Base-by-base conservation (phyloP, 208 protist species). In the Trichomonas vaginalis region DNA sequence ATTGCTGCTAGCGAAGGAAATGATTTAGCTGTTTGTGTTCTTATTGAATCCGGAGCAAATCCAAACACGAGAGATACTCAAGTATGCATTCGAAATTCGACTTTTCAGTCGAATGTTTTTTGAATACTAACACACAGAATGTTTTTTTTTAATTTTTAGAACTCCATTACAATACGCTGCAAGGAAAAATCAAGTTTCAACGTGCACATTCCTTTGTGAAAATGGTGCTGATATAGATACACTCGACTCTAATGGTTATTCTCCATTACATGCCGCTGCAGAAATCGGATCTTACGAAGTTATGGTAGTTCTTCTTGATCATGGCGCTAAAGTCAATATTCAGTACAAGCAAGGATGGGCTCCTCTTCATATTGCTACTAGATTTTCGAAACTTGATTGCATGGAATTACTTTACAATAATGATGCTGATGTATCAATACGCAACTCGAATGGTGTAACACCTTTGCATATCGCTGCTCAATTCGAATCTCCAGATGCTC, bases 291-390 rank as follows among this genome's bases (percentile, higher is more conserved):
- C 79, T 27, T 39, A 86, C 14, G 82, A 90, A 90, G 23, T 90
- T n/a, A 37, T 90, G 3, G 6, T 45, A 48, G 4, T 90, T 48
- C 23, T 90, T 35, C 12, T 90, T 35, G 82, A 90, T 9, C 4
- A 48, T 35, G 82, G 82, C 0, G 82, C 82, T 12, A 48, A 90
- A 2, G 42, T 90, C n/a, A 40, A 95, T 62, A 48, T 49, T 21
- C 6, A 10, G 10, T 51, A 49, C 37, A 42, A 27, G 17, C 4
- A 23, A 9, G 92, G 92, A 37, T 17, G 9, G 10, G 61, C 45
- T 23, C 62, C 92, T 62, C 9, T 95, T n/a, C 92, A 95, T 32
- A 47, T 95, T 47, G 92, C 92, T n/a, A n/a, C 92, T 32, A n/a
- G 47, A 35, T 37, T 86, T 62, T 0, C 35, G 3, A 48, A 14